A percentile compares a stretch with the other conserved stretches of the same genome.
phyloP scores from a whole-genome alignment of 306 rosid genomes.

The Arachis hypogaea region DNA sequence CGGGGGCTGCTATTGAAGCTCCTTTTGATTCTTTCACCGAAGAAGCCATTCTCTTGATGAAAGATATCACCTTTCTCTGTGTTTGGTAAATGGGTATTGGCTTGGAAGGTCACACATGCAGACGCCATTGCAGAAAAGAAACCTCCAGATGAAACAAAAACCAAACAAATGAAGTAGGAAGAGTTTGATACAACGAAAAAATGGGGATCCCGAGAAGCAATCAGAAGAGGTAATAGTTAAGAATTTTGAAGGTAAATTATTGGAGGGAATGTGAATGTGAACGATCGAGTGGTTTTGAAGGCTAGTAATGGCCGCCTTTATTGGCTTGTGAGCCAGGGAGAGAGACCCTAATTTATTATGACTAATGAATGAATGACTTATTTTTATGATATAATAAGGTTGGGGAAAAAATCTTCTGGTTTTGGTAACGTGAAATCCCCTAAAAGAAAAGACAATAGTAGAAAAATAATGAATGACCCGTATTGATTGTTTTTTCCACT shows the following conservation, averaged over 20 bases:
- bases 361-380: no score
- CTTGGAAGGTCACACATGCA: conserved; percentile 50
- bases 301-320: conserved; percentile 38
- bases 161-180: background rate
- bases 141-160: background rate
- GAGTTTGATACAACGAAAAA: background rate
- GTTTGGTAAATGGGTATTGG: conserved; percentile 50
- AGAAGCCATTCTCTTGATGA: conserved; percentile 48
- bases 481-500: background rate
- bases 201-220: conserved; percentile 19
- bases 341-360: background rate
- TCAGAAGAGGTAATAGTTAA: background rate
- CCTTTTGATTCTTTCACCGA: conserved; percentile 62
- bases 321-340: conserved; percentile 42
- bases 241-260: conserved; percentile 11
- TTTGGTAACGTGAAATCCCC: conserved; percentile 15
- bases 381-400: conserved; percentile 40
- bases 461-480: background rate
- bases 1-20: conserved; percentile 43
- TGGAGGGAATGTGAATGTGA: conserved; percentile 38
- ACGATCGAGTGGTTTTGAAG: conserved; percentile 45
- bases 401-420: conserved; percentile 40
- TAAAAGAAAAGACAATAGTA: background rate
- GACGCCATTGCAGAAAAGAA: conserved; percentile 56
- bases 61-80: conserved; percentile 42